Percentiles rank a stretch among this genome's conserved stretches.
phyloP scores from a whole-genome alignment of 352 stramenopile species.

The Pythium brachiatum region DNA sequence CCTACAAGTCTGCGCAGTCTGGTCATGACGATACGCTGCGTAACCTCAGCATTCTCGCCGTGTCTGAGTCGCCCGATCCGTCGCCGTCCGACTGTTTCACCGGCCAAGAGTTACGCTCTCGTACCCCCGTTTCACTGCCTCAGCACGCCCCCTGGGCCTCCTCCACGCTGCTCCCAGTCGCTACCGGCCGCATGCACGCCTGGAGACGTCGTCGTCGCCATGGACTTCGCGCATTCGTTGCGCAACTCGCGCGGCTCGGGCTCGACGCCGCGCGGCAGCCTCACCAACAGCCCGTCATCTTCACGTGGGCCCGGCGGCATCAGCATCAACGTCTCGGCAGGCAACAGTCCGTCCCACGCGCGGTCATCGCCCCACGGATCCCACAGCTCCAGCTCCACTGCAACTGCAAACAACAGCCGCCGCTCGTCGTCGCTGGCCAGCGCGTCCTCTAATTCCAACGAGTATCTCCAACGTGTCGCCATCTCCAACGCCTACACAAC shows the following conservation, averaged over 20 bases:
- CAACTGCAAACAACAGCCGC: conserved; percentile 11
- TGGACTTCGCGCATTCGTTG: conserved; percentile 39
- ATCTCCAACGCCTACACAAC: conserved; percentile 60
- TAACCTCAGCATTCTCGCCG: neutral
- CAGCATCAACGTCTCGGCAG: conserved; percentile 43
- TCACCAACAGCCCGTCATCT: conserved; percentile 19
- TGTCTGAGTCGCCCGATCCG: neutral
- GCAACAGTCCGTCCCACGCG: conserved; percentile 29
- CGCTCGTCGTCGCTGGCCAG: conserved; percentile 8
- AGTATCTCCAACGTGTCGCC: conserved; percentile 55
- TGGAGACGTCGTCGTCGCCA: neutral
- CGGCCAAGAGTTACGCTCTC: neutral
- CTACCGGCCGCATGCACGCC: neutral
- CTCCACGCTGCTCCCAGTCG: too few relatives aligned
- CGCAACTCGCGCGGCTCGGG: conserved; percentile 28
- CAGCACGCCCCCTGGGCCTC: neutral
- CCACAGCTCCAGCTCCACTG: conserved; percentile 13
- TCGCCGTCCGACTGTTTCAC: conserved; percentile 1
- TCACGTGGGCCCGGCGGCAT: conserved; percentile 29
- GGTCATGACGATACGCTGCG: too few relatives aligned
- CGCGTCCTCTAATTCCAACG: conserved; percentile 12
- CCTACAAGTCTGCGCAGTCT: too few relatives aligned
- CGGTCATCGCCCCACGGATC: conserved; percentile 14
- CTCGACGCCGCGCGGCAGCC: conserved; percentile 23
- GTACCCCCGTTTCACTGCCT: neutral